Conservation (phyloP, 2,329 filamentous ascomycete species). For the Chaetomium strumarium region DNA sequence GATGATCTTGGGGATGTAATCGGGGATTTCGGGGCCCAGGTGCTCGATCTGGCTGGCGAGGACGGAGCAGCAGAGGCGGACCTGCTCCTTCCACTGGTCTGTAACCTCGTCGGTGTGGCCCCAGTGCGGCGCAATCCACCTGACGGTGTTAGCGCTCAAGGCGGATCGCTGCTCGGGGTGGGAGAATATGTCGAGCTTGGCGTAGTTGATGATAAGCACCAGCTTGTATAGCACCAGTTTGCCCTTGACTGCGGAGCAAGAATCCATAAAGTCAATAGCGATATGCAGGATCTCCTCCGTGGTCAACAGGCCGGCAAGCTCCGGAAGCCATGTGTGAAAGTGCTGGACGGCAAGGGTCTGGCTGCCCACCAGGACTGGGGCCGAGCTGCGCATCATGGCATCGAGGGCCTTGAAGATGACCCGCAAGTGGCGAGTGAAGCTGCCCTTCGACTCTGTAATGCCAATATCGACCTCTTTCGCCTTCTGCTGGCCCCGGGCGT, state of each 20-base stretch:
- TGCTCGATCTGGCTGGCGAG: constrained; percentile 78
- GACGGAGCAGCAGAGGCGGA: constrained; percentile 88
- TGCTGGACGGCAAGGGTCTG: constrained; percentile 95
- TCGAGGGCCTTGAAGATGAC: constrained; percentile 88
- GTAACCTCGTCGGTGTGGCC: constrained; percentile 66
- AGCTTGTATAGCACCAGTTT: constrained; percentile 90
- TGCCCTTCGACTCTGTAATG: constrained; percentile 65
- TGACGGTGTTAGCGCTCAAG: constrained; percentile 72
- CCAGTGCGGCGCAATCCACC: constrained; percentile 94
- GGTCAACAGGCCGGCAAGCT: constrained; percentile 69
- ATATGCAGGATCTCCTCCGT: constrained; percentile 85
- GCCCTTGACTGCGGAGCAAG: constrained; percentile 79
- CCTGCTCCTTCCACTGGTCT: constrained; percentile 86
- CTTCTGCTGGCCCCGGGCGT: constrained; percentile 77
- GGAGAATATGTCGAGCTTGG: constrained; percentile 73
- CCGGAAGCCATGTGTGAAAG: constrained; percentile 95
- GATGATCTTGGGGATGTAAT: constrained; percentile 85
- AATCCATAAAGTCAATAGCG: constrained; percentile 89
- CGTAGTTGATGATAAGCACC: constrained; percentile 87
- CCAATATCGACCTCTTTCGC: constrained; percentile 84
- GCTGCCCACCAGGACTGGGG: constrained; percentile 82
- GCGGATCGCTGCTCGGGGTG: constrained; percentile 68
- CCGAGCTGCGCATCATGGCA: constrained; percentile 78
- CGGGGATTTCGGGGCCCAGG: constrained; percentile 73
- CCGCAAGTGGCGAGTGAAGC: constrained; percentile 76